Percentiles rank a stretch among this genome's conserved stretches.
Conservation (phyloP, 352 stramenopile genomes). For the Phytophthora colocasiae region DNA sequence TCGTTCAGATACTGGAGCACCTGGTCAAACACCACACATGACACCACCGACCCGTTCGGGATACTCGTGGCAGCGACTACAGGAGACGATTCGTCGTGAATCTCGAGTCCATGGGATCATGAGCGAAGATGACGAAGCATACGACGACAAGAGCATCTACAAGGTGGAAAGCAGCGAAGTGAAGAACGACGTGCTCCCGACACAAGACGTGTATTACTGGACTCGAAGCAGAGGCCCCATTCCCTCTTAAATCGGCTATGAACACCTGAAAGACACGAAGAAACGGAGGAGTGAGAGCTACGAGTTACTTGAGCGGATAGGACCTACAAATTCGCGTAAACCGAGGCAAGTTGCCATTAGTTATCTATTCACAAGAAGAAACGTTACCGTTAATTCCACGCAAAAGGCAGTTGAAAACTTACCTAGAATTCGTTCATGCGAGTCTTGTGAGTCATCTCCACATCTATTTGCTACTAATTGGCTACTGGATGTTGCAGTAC, state of each 20-base stretch:
- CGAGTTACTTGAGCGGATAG: conserved; percentile 1
- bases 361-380: conserved; percentile 25
- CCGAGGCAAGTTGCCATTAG: conserved; percentile 16
- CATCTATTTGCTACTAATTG: conserved; percentile 39
- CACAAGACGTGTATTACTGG: conserved; percentile 20
- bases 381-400: conserved; percentile 11
- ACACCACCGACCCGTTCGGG: conserved; percentile 34
- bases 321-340: conserved; percentile 31
- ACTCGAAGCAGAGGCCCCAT: conserved; percentile 37
- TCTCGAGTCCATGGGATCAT: conserved; percentile 67
- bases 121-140: conserved; percentile 49
- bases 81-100: conserved; percentile 76
- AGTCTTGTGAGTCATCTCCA: conserved; percentile 1
- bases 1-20: background rate
- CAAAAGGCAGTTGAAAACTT: conserved; percentile 4
- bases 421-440: conserved; percentile 20
- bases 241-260: conserved; percentile 13
- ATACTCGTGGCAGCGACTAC: conserved; percentile 83
- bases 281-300: conserved; percentile 10
- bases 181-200: conserved; percentile 4
- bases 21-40: conserved; percentile 8
- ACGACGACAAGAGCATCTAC: conserved; percentile 31
- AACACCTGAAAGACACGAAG: conserved; percentile 15
- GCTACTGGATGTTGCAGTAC: conserved; percentile 61
- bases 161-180: conserved; percentile 27